These are phyloP conservation scores for Vaccinium corymbosum DNA, from an alignment of 148 eudicot genomes.

Conservation along the genomic window DNA sequence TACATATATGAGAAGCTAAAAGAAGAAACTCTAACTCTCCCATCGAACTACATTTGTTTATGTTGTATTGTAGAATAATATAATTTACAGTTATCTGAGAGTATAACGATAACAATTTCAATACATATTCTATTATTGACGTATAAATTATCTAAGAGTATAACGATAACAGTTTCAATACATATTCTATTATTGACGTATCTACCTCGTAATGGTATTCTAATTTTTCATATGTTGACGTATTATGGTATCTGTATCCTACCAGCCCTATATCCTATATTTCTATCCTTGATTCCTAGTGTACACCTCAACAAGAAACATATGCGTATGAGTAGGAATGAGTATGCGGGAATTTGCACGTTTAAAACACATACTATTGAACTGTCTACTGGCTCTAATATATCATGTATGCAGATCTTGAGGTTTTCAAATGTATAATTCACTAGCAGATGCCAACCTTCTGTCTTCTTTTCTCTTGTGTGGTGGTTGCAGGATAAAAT, in stretches of 20 bases:
- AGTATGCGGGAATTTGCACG: not conserved
- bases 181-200: not conserved
- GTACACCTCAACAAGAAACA: not conserved
- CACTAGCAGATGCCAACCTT: not conserved
- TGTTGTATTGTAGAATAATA: too few relatives aligned
- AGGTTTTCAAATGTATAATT: not conserved
- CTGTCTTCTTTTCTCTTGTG: constrained; percentile 3
- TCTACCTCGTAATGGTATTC: not conserved
- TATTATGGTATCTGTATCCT: not conserved
- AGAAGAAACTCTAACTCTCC: not conserved
- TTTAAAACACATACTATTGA: too few relatives aligned
- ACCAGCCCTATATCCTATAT: not conserved
- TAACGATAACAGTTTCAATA: too few relatives aligned
- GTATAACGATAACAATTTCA: too few relatives aligned
- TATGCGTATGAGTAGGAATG: not conserved
- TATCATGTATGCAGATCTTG: not conserved
- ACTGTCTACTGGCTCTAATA: not conserved
- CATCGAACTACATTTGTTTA: not conserved
- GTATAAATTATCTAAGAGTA: too few relatives aligned
- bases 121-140: too few relatives aligned
- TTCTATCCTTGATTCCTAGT: not conserved
- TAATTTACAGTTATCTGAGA: too few relatives aligned
- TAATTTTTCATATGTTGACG: not conserved
- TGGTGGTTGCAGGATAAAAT: constrained; percentile 20
- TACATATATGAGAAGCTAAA: not conserved